Evolutionary conservation across 1,284 basidiomycete species (phyloP).

Genomic region (Hypsizygus ulmarius): DNA sequence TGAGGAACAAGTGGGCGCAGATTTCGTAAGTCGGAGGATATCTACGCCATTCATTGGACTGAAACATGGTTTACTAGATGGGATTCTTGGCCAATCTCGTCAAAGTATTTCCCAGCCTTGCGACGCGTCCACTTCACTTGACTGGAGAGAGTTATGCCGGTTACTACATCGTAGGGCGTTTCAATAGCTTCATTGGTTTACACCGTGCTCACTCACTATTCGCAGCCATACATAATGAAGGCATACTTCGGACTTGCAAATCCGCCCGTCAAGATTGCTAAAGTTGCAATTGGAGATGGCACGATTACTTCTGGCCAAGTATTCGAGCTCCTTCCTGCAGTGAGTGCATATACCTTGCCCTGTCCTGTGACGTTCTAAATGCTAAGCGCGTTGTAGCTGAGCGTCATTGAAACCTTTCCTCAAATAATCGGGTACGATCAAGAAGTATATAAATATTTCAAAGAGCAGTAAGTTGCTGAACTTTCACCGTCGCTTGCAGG

Average conservation of each 20-base stretch:
- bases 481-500: background rate
- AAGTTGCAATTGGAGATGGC: slow-evolving; percentile 70
- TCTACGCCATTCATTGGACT: background rate
- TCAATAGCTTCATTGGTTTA: slow-evolving; percentile 1
- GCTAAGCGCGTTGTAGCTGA: slow-evolving; percentile 35
- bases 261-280: slow-evolving; percentile 67
- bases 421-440: slow-evolving; percentile 70
- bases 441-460: slow-evolving; percentile 64
- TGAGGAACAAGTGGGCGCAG: slow-evolving; percentile 65
- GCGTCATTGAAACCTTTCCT: slow-evolving; percentile 65
- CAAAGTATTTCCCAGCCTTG: slow-evolving; percentile 63
- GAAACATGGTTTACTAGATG: slow-evolving; percentile 39
- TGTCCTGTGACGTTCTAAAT: background rate
- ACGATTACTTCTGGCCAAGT: slow-evolving; percentile 47
- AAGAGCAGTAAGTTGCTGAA: slow-evolving; percentile 52
- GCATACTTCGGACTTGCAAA: slow-evolving; percentile 58
- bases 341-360: slow-evolving; percentile 29
- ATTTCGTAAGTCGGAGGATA: slow-evolving; percentile 52
- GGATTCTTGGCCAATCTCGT: slow-evolving; percentile 66
- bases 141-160: slow-evolving; percentile 71
- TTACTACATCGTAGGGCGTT: slow-evolving; percentile 51
- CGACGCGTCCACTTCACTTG: slow-evolving; percentile 56
- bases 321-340: slow-evolving; percentile 52
- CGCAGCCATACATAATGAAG: slow-evolving; percentile 70
- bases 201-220: slow-evolving; percentile 1